Base-by-base conservation (phyloP, 2,329 filamentous ascomycete species). In the Scortechinia acanthostroma region DNA sequence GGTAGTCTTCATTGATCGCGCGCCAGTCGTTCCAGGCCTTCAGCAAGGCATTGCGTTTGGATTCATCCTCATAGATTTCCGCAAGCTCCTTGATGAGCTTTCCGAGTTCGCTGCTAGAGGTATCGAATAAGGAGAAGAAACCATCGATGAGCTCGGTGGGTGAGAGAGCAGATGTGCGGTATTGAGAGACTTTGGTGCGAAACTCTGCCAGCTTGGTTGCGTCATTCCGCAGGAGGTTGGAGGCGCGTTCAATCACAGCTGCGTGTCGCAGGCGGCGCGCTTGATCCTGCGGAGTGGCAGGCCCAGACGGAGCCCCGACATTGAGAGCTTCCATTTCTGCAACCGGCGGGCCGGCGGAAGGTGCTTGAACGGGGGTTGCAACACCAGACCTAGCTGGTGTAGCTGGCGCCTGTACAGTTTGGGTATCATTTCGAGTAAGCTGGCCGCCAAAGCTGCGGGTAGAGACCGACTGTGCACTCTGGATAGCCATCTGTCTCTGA, bases 21-120 rank as follows among this genome's bases (percentile, higher is more conserved):
- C 88, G 88, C 88, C 91, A 96, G 63, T 95, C 88, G 53, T 89
- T 88, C 90, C 91, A 96, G 1, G 91, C 88, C 55, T 85, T 85
- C 21, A 90, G 77, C 2, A 98, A 68, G 1, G 70, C 73, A 44
- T 85, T 82, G 1, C 80, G 80, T 59, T 95, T 95, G 16, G 63
- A 59, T 43, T 84, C 75, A 53, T 94, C 85, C 53, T 98, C 91
- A 54, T 93, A 97, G 10, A 98, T 80, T 44, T 97, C 91, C 3
- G 91, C 87, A 2, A 96, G 77, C 59, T 98, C 93, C 49, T 91
- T 87, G 50, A 97, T 77, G 1, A 98, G 74, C 21, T 91, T 96
- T 14, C 91, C 91, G 0, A 98, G 71, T 21, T 94, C 86, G 14
- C 80, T 78, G 4, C 88, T 84, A 0, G 86, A 81, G 0, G 86